Evolutionary conservation across 2,329 filamentous ascomycete species (phyloP).

Genomic region (Alternaria viburni): DNA sequence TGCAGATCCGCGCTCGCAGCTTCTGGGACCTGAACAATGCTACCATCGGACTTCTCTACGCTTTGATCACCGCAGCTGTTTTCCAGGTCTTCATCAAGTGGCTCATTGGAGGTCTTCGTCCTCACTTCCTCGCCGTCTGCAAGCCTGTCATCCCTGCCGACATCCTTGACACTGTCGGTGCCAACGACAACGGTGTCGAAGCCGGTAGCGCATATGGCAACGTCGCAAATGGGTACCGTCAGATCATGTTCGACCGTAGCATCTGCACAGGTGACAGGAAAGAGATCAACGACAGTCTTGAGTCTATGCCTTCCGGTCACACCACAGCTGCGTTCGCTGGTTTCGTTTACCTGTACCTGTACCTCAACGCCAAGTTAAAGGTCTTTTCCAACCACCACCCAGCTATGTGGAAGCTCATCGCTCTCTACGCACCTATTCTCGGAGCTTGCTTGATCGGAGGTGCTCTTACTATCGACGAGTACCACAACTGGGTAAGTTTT

Average conservation of each 20-base stretch:
- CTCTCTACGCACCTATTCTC: conserved; percentile 69
- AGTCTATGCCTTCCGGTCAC: conserved; percentile 76
- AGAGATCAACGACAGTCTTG: conserved; percentile 71
- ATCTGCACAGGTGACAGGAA: conserved; percentile 71
- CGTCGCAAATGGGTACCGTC: conserved; percentile 59
- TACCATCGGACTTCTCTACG: conserved; percentile 71
- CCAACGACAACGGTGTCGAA: conserved; percentile 29
- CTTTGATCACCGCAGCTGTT: conserved; percentile 72
- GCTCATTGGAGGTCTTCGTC: conserved; percentile 69
- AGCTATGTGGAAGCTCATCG: conserved; percentile 74
- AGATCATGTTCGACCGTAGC: conserved; percentile 71
- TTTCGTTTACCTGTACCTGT: conserved; percentile 73
- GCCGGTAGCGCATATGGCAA: conserved; percentile 58
- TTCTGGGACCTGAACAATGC: conserved; percentile 70
- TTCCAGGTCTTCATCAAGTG: conserved; percentile 80
- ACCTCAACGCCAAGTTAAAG: conserved; percentile 81
- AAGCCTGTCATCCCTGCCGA: conserved; percentile 62
- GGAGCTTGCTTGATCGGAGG: conserved; percentile 72
- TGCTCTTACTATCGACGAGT: conserved; percentile 73
- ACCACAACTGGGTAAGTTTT: conserved; percentile 61
- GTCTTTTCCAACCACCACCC: conserved; percentile 75
- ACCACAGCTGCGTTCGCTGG: conserved; percentile 75
- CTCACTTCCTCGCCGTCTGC: conserved; percentile 74
- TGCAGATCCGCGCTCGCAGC: conserved; percentile 68
- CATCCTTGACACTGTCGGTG: conserved; percentile 27